Evolutionary conservation across 2,329 filamentous ascomycete genomes (phyloP), one percentile per base, ranked within the genome.

Genomic region (Aureobasidium sp.): DNA sequence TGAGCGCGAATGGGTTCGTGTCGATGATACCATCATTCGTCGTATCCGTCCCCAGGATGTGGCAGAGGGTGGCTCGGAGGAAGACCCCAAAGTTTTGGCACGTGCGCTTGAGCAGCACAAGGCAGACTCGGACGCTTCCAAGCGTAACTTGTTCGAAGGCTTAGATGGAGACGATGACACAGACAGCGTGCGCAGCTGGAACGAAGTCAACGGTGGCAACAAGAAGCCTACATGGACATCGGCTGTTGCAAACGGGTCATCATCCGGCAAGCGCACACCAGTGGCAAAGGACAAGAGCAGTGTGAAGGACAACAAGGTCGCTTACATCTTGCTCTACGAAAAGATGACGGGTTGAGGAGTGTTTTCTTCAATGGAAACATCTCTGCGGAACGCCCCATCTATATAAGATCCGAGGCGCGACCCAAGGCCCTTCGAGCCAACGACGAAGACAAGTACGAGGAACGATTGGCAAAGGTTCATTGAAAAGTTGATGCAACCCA

Each of bases 261-360:
- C 79, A 25, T 76, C 79, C 36, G 76, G 77, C 66, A 75, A 77
- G 79, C 70, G 77, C 78, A 75, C 76, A 80, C 77, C 81, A 84
- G 15, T 53, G 58, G 84, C 77, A 67, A 83, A 76, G 65, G 76
- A 77, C 63, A 69, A 66, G 61, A 69, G 65, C 55, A 68, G 71
- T 41, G 75, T 89, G 71, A 91, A 90, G 75, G 93, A 97, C 74
- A 96, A 93, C 81, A 96, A 96, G 81, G 93, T 97, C 63, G 94
- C 94, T 4, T 99, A 99, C 76, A 85, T 99, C 67, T 78, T 99
- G 71, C 96, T 99, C 77, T 99, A 99, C 75, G 88, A 97, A 78
- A 86, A 85, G 70, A 84, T 94, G 53, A 66, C 59, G 39, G 57
- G 58, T 39, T 68, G 66, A 68, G 49, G 31, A 55, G 8, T 41